phyloP scores from a whole-genome alignment of 495 filamentous ascomycete species.

The Collariella sp. region DNA sequence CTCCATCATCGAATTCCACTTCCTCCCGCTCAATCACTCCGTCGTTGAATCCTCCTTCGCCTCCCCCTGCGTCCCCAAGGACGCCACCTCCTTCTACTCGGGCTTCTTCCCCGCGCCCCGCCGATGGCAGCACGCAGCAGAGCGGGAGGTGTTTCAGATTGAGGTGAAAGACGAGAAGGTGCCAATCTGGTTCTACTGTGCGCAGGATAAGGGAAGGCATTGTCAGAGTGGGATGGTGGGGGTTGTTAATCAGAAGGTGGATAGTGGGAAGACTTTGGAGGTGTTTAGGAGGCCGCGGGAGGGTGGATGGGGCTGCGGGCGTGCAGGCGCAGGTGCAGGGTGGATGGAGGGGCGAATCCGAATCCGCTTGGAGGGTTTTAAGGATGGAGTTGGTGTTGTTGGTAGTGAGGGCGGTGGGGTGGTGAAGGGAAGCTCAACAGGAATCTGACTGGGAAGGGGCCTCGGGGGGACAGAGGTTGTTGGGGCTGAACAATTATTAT shows the following conservation, averaged over 20 bases:
- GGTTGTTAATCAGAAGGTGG: constrained; percentile 13
- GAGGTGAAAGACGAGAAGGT: constrained; percentile 29
- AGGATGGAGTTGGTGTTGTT: neutral
- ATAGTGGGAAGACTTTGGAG: neutral
- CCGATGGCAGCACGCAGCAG: constrained; percentile 7
- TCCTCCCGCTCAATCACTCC: constrained; percentile 50
- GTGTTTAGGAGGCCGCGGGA: neutral
- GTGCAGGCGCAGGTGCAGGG: constrained; percentile 1
- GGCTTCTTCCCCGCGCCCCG: constrained; percentile 23
- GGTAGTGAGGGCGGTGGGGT: neutral
- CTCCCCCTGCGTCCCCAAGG: constrained; percentile 42
- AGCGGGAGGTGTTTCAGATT: constrained; percentile 27
- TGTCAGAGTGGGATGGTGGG: constrained; percentile 21
- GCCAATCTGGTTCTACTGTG: constrained; percentile 22
- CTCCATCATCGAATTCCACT: constrained; percentile 48
- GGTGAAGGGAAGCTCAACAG: neutral
- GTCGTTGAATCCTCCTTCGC: constrained; percentile 47
- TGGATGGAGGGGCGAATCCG: constrained; percentile 13
- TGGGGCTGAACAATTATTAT: too few relatives aligned
- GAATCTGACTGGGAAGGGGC: too few relatives aligned
- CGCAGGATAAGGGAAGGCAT: constrained; percentile 10
- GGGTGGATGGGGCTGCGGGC: neutral
- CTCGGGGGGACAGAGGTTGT: neutral
- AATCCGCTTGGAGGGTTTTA: constrained; percentile 6
- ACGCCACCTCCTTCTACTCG: constrained; percentile 15